phyloP scores from a whole-genome alignment of 495 filamentous ascomycete species.

The Massariosphaeria phaeospora region DNA sequence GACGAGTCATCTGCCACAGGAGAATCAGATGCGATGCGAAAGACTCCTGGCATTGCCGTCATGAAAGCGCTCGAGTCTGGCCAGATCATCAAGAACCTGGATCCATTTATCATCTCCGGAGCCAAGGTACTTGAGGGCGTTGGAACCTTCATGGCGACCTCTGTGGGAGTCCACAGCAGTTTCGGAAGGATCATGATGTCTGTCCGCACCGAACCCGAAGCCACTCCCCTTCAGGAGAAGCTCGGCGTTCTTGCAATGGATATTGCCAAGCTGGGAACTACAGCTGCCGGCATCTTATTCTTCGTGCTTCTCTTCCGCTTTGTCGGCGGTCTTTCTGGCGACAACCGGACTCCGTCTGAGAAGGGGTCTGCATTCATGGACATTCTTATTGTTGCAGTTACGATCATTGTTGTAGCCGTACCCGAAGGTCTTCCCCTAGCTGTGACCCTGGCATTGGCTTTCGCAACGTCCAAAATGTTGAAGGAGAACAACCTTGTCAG shows the following conservation, averaged over 20 bases:
- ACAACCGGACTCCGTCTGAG: slow-evolving; percentile 52
- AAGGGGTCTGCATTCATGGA: slow-evolving; percentile 86
- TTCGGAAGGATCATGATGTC: slow-evolving; percentile 94
- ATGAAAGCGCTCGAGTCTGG: slow-evolving; percentile 71
- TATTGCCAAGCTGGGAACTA: slow-evolving; percentile 87
- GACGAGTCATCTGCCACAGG: slow-evolving; percentile 69
- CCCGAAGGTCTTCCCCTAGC: slow-evolving; percentile 90
- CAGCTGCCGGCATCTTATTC: slow-evolving; percentile 81
- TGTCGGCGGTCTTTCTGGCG: slow-evolving; percentile 59
- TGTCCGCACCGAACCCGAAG: slow-evolving; percentile 80
- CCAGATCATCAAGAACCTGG: slow-evolving; percentile 72
- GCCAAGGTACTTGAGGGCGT: slow-evolving; percentile 89
- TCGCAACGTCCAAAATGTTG: slow-evolving; percentile 90
- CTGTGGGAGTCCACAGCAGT: slow-evolving; percentile 78
- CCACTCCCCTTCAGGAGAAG: slow-evolving; percentile 88
- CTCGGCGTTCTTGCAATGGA: slow-evolving; percentile 85
- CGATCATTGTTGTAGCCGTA: slow-evolving; percentile 90
- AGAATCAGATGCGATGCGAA: slow-evolving; percentile 65
- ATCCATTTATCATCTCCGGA: slow-evolving; percentile 92
- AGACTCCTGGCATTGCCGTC: slow-evolving; percentile 66
- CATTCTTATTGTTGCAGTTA: slow-evolving; percentile 93
- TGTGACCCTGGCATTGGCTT: slow-evolving; percentile 88
- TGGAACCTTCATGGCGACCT: slow-evolving; percentile 80
- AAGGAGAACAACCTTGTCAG: slow-evolving; percentile 94
- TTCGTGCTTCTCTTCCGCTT: slow-evolving; percentile 92